A percentile compares a stretch with the other conserved stretches of the same genome.
Conservation (phyloP, 495 filamentous ascomycete genomes). For the Hypoxylon lenormandii region DNA sequence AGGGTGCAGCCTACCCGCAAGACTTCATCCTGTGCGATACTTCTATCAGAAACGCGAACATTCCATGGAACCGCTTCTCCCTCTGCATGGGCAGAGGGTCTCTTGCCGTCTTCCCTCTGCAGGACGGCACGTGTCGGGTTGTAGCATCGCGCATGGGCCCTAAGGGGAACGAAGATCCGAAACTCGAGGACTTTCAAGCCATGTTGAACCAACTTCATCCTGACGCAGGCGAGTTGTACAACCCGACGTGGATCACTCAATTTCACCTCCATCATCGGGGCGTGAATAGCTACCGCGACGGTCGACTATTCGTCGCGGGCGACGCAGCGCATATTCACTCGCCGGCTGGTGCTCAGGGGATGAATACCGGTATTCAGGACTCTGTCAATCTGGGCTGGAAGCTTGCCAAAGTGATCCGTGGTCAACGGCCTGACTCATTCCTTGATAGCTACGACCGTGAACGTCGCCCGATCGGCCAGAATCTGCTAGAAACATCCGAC, state of each 20-base stretch:
- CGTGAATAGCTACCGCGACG: constrained; percentile 53
- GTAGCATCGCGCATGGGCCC: constrained; percentile 35
- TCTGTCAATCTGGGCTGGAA: constrained; percentile 71
- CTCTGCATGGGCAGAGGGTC: constrained; percentile 39
- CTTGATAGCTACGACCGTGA: constrained; percentile 56
- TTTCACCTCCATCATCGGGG: constrained; percentile 56
- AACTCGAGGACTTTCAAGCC: constrained; percentile 30
- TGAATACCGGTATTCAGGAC: constrained; percentile 71
- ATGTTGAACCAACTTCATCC: constrained; percentile 34
- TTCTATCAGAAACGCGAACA: constrained; percentile 29
- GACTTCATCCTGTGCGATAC: constrained; percentile 62
- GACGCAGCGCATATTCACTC: constrained; percentile 70
- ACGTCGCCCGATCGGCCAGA: constrained; percentile 51
- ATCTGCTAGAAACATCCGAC: constrained; percentile 52
- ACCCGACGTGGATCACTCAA: constrained; percentile 54
- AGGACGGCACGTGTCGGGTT: constrained; percentile 40
- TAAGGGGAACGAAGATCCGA: constrained; percentile 11
- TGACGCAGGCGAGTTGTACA: constrained; percentile 50
- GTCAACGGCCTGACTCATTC: constrained; percentile 37
- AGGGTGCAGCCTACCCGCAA: constrained; percentile 58
- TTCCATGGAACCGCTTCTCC: constrained; percentile 37
- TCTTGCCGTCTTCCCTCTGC: constrained; percentile 39
- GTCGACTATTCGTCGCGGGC: constrained; percentile 64
- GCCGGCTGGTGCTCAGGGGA: constrained; percentile 67
- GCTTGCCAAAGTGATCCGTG: constrained; percentile 53